A percentile compares a stretch with the other conserved stretches of the same genome.
Conservation (phyloP, 176 grass and related monocot genomes). For the Bolboschoenus planiculmis region DNA sequence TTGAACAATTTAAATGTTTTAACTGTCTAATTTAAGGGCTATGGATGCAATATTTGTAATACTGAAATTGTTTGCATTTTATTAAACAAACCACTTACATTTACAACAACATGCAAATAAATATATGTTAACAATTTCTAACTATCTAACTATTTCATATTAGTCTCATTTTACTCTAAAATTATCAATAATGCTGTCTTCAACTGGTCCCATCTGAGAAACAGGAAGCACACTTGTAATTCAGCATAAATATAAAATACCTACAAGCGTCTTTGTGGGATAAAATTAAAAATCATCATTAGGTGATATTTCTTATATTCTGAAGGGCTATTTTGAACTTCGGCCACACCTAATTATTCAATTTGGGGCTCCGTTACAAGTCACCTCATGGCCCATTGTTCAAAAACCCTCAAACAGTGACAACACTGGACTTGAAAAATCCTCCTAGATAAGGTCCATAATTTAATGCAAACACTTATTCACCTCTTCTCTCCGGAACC, state of each 20-base stretch:
- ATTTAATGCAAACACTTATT: background rate
- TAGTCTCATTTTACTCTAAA: background rate
- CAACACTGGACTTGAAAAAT: too few relatives aligned
- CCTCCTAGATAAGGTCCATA: background rate
- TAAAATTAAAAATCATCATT: too few relatives aligned
- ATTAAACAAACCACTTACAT: background rate
- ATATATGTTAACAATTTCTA: too few relatives aligned
- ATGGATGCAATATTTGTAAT: background rate
- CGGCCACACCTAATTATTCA: background rate
- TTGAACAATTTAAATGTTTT: background rate
- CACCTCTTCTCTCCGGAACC: too few relatives aligned
- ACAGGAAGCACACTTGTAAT: background rate
- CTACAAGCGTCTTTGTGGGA: too few relatives aligned
- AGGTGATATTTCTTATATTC: background rate
- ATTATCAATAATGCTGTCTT: background rate
- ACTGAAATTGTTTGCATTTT: background rate
- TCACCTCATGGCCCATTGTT: background rate
- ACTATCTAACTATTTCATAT: too few relatives aligned
- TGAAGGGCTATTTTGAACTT: background rate
- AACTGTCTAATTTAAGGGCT: background rate
- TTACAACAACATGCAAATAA: background rate
- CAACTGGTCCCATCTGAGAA: background rate
- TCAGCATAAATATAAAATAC: too few relatives aligned
- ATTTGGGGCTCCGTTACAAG: background rate
- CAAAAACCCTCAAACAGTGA: background rate